Conservation (phyloP, 768 basidiomycete genomes). For the Tylopilus sp. region DNA sequence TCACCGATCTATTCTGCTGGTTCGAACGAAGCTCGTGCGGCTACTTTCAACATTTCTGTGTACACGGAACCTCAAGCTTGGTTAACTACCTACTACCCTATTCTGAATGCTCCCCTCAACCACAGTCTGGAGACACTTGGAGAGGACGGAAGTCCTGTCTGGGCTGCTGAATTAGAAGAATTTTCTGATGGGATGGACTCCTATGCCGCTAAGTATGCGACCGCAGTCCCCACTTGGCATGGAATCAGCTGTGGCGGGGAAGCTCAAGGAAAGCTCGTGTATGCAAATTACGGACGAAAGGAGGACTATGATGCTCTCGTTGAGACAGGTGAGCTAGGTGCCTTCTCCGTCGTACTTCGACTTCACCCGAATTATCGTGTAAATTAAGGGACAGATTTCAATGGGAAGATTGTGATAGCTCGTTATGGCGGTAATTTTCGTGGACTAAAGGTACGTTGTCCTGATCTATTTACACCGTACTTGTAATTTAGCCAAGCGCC, state of each 20-base stretch:
- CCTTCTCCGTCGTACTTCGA: too few species aligned
- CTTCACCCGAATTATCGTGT: too few species aligned
- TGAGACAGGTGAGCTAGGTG: conserved; percentile 56
- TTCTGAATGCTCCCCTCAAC: conserved; percentile 67
- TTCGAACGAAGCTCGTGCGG: conserved; percentile 57
- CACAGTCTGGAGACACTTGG: conserved; percentile 64
- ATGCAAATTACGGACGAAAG: conserved; percentile 78
- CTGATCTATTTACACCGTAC: conserved; percentile 1
- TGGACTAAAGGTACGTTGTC: conserved; percentile 69
- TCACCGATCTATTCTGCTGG: conserved; percentile 71
- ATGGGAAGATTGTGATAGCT: conserved; percentile 72
- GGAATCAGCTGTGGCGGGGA: conserved; percentile 77
- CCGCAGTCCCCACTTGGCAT: conserved; percentile 80
- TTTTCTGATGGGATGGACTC: conserved; percentile 69
- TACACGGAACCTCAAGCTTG: conserved; percentile 59
- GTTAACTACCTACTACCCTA: conserved; percentile 87
- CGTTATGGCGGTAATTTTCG: conserved; percentile 79
- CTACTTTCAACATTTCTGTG: conserved; percentile 53
- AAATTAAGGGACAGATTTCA: too few species aligned
- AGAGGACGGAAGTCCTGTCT: conserved; percentile 48
- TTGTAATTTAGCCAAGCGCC: conserved; percentile 7
- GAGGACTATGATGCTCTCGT: conserved; percentile 66
- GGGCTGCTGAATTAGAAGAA: conserved; percentile 73
- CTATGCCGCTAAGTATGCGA: conserved; percentile 62
- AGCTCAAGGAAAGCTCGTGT: conserved; percentile 66